Base-by-base conservation (phyloP, 2,329 filamentous ascomycete genomes). In the Colletotrichum tropicicola region DNA sequence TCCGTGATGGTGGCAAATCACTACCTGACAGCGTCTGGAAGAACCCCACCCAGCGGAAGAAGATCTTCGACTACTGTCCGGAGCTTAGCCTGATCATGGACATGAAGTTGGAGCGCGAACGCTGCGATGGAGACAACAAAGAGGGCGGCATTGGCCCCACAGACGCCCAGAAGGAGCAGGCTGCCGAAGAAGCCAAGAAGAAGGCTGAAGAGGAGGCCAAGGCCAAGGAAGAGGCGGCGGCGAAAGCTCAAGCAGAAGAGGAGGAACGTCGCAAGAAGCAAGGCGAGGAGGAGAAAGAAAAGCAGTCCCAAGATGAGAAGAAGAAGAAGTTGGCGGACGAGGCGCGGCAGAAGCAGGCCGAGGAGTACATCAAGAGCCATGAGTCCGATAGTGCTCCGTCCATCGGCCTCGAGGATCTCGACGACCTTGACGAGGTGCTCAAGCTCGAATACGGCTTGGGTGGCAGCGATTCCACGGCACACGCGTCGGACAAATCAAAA, bases 31-130 rank as follows among this genome's bases (percentile, higher is more conserved):
- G 71, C 3, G 80, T 86, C 15, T 87, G 85, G 85, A 79, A 79
- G 61, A 73, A 82, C 52, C 73, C 73, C 2, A 70, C 68, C 2
- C 76, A 79, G 65, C 77, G 85, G 32, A 78, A 81, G 68, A 73
- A 78, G 56, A 85, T 86, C 23, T 83, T 86, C 67, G 76, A 82
- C 17, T 88, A 87, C 73, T 88, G 86, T 66, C 86, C 85, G 2
- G 85, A 88, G 72, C 72, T 88, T 19, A 81, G 78, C 67, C 77
- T 87, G 71, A 83, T 86, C 62, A 80, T 87, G 78, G 80, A 84
- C 43, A 87, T 88, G 85, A 86, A 85, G 72, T 73, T 86, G 10
- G 82, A 85, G 73, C 72, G 79, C 44, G 79, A 85, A 72, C 74
- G 82, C 17, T 85, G 83, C 69, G 66, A 71, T 0, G 75, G 72